A percentile compares a stretch with the other conserved stretches of the same genome.
Conservation (phyloP, 106 monocot genomes). For the Apostasia shenzhenica region DNA sequence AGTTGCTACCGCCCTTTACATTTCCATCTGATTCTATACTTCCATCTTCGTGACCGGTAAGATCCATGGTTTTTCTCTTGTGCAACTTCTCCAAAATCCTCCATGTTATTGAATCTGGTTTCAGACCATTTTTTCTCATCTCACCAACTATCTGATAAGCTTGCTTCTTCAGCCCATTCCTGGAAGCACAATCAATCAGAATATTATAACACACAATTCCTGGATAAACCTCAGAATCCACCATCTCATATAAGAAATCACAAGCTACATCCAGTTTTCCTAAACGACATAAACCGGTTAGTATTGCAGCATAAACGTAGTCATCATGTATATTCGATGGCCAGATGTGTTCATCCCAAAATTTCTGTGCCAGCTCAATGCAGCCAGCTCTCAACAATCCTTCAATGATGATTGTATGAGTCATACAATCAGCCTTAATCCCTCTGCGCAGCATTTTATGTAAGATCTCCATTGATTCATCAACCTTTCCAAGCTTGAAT, state of each 20-base stretch:
- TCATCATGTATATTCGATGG: constrained; percentile 68
- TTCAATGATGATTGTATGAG: constrained; percentile 46
- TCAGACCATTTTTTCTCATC: constrained; percentile 82
- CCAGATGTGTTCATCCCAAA: constrained; percentile 78
- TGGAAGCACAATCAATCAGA: constrained; percentile 58
- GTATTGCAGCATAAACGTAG: constrained; percentile 65
- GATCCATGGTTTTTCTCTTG: constrained; percentile 9
- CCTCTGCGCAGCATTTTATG: constrained; percentile 47
- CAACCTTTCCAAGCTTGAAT: constrained; percentile 35
- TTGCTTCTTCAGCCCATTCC: constrained; percentile 45
- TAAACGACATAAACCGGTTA: constrained; percentile 56
- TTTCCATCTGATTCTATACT: not conserved
- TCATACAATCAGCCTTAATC: constrained; percentile 30
- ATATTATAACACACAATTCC: constrained; percentile 87
- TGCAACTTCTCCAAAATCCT: constrained; percentile 73
- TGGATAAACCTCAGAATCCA: constrained; percentile 58
- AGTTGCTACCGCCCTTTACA: not conserved
- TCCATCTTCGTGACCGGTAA: not conserved
- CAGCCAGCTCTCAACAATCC: constrained; percentile 41
- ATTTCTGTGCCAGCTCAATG: constrained; percentile 50
- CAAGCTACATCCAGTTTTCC: constrained; percentile 66
- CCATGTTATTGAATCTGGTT: constrained; percentile 81
- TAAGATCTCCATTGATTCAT: constrained; percentile 62
- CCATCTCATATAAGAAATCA: constrained; percentile 82
- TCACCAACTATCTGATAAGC: constrained; percentile 73